A percentile compares a stretch with the other conserved stretches of the same genome.
These are phyloP conservation scores for Saccharomyces eubayanus DNA, from an alignment of 805 yeast genomes.

Conservation along the genomic window DNA sequence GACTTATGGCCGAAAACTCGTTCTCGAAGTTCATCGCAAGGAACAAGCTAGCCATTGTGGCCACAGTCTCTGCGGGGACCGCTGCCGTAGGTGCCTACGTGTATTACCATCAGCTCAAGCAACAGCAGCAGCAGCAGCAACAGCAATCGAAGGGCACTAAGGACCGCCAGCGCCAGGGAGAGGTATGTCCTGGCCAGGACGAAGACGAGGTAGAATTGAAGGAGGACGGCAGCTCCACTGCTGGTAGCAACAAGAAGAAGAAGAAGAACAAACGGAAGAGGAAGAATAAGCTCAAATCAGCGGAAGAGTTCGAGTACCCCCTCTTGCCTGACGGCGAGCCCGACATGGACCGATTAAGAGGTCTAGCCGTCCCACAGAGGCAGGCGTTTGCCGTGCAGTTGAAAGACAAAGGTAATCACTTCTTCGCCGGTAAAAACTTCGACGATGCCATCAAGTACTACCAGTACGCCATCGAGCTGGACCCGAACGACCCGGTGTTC, in stretches of 20 bases:
- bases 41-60: slow-evolving; percentile 53
- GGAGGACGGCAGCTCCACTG: slow-evolving; percentile 1
- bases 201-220: slow-evolving; percentile 2
- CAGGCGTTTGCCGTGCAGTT: slow-evolving; percentile 61
- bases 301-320: slow-evolving; percentile 37
- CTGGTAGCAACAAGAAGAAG: slow-evolving; percentile 24
- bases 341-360: slow-evolving; percentile 36
- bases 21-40: slow-evolving; percentile 29
- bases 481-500: slow-evolving; percentile 69
- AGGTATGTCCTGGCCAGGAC: not conserved
- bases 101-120: slow-evolving; percentile 35
- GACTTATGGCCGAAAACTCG: slow-evolving; percentile 15
- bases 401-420: slow-evolving; percentile 83
- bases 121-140: slow-evolving; percentile 6
- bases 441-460: slow-evolving; percentile 71
- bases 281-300: slow-evolving; percentile 25
- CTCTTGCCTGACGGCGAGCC: slow-evolving; percentile 53
- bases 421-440: slow-evolving; percentile 61
- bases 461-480: slow-evolving; percentile 65
- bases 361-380: slow-evolving; percentile 43
- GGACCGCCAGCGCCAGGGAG: not conserved
- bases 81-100: slow-evolving; percentile 57
- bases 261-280: slow-evolving; percentile 27
- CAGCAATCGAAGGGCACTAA: not conserved
- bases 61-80: slow-evolving; percentile 55